Evolutionary conservation across 75 land plant species (phyloP).

Genomic region (Pinus taeda): DNA sequence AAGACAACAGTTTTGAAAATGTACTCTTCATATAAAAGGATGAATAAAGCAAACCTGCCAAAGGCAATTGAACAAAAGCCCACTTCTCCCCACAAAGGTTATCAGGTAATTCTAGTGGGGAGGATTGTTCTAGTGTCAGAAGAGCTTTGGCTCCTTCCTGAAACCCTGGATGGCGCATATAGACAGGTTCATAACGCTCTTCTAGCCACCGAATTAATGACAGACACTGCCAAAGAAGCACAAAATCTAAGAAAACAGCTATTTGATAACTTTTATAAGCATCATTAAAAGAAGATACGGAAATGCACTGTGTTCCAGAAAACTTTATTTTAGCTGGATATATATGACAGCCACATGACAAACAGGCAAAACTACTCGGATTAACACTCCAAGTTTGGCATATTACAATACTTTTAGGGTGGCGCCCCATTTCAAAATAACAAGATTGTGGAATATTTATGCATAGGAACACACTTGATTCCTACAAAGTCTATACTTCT

Average conservation of each 20-base stretch:
- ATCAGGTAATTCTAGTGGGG: constrained; percentile 87
- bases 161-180: constrained; percentile 88
- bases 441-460: too few species aligned
- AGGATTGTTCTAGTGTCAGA: constrained; percentile 60
- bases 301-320: not conserved
- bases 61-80: constrained; percentile 96
- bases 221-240: constrained; percentile 54
- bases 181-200: constrained; percentile 88
- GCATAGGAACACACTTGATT: too few species aligned
- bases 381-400: not conserved
- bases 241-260: not conserved
- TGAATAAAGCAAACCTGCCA: constrained; percentile 47
- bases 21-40: not conserved
- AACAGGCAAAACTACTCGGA: not conserved
- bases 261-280: not conserved
- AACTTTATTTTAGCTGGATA: not conserved
- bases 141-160: constrained; percentile 88
- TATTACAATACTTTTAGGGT: not conserved
- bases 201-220: constrained; percentile 85
- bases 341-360: not conserved
- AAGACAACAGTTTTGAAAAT: not conserved
- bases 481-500: too few species aligned
- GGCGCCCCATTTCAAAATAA: not conserved
- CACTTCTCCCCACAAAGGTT: constrained; percentile 85
- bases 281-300: not conserved